Evolutionary conservation across 257 asterid species (phyloP).

Genomic region (Ilex asprella): DNA sequence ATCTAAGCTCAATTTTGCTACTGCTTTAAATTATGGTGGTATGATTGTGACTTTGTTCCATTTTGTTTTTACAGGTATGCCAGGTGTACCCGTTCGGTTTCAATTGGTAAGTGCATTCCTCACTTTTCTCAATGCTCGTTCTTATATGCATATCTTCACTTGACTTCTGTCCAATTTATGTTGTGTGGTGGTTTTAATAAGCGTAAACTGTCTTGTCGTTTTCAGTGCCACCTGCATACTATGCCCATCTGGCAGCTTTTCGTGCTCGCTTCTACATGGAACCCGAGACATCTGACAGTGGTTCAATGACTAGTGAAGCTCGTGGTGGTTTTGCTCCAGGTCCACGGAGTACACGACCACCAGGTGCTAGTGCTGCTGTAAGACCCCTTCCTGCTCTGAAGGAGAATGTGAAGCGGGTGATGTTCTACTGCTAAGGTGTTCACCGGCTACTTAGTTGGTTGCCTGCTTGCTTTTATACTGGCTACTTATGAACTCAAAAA

Average conservation of each 20-base stretch:
- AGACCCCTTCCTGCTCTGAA: conserved; percentile 88
- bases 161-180: neutral
- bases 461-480: too few relatives aligned
- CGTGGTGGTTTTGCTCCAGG: conserved; percentile 34
- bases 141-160: neutral
- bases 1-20: too few relatives aligned
- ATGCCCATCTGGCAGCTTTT: conserved; percentile 92
- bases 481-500: too few relatives aligned
- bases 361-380: conserved; percentile 53
- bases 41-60: neutral
- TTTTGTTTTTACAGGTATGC: conserved; percentile 53
- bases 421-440: conserved; percentile 67
- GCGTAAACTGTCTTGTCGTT: neutral
- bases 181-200: neutral
- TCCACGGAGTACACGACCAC: conserved; percentile 46
- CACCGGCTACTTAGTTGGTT: too few relatives aligned
- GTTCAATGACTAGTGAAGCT: conserved; percentile 59
- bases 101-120: conserved; percentile 60
- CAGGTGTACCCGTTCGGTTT: conserved; percentile 90
- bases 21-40: neutral
- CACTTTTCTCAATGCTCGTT: neutral
- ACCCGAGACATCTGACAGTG: conserved; percentile 83
- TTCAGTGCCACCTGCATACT: conserved; percentile 94
- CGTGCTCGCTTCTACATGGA: conserved; percentile 96
- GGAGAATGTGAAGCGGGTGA: conserved; percentile 83